phyloP scores from a whole-genome alignment of 257 asterid genomes.

The Nicotiana attenuata region DNA sequence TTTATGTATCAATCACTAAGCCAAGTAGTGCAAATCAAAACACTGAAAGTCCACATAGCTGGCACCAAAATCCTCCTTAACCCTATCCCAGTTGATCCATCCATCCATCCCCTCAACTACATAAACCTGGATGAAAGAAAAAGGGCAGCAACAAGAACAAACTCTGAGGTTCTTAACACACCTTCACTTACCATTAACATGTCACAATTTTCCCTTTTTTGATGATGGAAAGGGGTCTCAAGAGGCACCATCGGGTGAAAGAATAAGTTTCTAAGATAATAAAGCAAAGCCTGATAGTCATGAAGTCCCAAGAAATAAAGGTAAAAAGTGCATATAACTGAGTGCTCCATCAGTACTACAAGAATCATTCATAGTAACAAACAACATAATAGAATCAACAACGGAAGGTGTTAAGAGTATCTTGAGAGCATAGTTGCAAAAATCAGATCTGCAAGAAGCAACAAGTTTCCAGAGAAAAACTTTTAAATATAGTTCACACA shows the following conservation, averaged over 20 bases:
- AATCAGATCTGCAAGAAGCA: not conserved
- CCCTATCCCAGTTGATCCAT: not conserved
- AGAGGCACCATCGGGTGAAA: not conserved
- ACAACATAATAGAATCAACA: not conserved
- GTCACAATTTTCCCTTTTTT: constrained; percentile 6
- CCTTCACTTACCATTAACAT: not conserved
- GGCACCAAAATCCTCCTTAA: not conserved
- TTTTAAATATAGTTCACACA: not conserved
- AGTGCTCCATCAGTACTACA: not conserved
- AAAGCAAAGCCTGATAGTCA: not conserved
- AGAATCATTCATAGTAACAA: not conserved
- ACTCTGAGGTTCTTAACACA: not conserved
- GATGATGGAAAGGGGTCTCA: not conserved
- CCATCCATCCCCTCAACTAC: not conserved
- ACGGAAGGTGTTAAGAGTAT: not conserved
- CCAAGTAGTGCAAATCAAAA: not conserved
- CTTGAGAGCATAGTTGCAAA: not conserved
- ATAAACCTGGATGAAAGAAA: not conserved
- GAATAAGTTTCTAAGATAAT: not conserved
- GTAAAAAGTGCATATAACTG: not conserved
- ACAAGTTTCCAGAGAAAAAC: not conserved
- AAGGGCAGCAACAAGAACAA: not conserved
- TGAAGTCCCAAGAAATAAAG: not conserved
- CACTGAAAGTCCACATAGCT: not conserved
- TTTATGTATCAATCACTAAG: not conserved